Conservation (phyloP, 2,329 filamentous ascomycete species). For the Sporothrix brasiliensis region DNA sequence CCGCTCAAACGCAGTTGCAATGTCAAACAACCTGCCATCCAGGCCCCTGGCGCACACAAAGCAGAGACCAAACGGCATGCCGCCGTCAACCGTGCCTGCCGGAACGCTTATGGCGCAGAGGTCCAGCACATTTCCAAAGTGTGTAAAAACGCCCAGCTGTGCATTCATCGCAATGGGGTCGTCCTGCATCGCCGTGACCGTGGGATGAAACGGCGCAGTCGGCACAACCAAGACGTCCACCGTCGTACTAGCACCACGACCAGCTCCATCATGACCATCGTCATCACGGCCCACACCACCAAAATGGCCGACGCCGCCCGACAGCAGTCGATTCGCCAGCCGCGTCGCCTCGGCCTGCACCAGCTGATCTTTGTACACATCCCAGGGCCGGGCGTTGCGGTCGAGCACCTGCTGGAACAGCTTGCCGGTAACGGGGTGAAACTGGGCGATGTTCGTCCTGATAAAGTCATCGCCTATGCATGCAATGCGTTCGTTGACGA, state of each 20-base stretch:
- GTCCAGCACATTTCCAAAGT: conserved; percentile 61
- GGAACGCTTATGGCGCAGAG: conserved; percentile 55
- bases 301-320: not conserved
- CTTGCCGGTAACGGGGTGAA: conserved; percentile 54
- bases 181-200: conserved; percentile 52
- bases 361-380: conserved; percentile 54
- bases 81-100: conserved; percentile 45
- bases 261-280: too few relatives aligned
- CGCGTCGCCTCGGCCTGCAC: conserved; percentile 50
- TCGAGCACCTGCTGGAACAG: conserved; percentile 49
- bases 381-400: conserved; percentile 47
- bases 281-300: not conserved
- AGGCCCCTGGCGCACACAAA: conserved; percentile 47
- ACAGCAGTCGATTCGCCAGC: conserved; percentile 34
- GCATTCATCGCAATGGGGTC: conserved; percentile 56
- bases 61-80: conserved; percentile 51
- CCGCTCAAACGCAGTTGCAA: conserved; percentile 40
- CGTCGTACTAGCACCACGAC: not conserved
- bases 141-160: conserved; percentile 54
- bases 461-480: conserved; percentile 44
- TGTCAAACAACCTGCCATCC: conserved; percentile 47
- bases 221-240: conserved; percentile 55
- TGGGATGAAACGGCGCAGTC: conserved; percentile 51
- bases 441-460: conserved; percentile 42
- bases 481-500: conserved; percentile 56